Base-by-base conservation (phyloP, 2,329 filamentous ascomycete species). In the Neofusicoccum laricinum region DNA sequence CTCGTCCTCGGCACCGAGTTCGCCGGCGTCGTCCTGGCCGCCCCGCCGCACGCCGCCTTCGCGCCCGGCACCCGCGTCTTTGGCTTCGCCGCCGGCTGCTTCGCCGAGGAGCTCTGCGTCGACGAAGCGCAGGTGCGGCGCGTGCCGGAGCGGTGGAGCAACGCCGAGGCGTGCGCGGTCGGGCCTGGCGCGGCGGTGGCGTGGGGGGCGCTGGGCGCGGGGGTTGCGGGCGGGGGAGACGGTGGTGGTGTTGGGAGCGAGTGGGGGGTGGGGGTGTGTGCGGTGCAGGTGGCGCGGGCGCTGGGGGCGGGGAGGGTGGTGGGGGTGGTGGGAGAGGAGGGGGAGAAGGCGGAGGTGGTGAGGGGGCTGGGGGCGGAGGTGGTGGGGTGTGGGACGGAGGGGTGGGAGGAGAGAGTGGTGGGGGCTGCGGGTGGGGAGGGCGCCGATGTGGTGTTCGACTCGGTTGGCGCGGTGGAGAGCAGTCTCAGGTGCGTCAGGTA, bases 1-100 rank as follows among this genome's bases (percentile, higher is more conserved):
- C 88, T 88, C 73, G 81, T 79, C 1, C 79, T 87, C 0, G 86
- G 86, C 12, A 83, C 84, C n/a, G 85, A 88, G 70, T 88, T 88
- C 69, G 78, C 84, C 0, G 86, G 85, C n/a, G 75, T 80, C 2
- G 76, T 88, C 1, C 66, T 80, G 38, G 73, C 73, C 2, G 71
- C 79, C 0, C 78, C 81, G 0, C 19, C 71, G 4, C 45, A 61
- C 14, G 77, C 74, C 15, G 65, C 67, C 0, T 81, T 84, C 65
- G 70, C 71, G 21, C 74, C 75, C 3, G 85, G 85, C 6, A 81
- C 85, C 49, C 74, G 77, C 15, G 84, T 88, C 30, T 88, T 86
- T 68, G 86, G 85, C 8, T 76, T 80, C 12, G 68, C 72, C 2
- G 73, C 81, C 1, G 86, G 85, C 15, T 79, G 83, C 0, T 88